A percentile compares a stretch with the other conserved stretches of the same genome.
Conservation (phyloP, 192 early-diverging fungal species). For the Geranomyces variabilis region DNA sequence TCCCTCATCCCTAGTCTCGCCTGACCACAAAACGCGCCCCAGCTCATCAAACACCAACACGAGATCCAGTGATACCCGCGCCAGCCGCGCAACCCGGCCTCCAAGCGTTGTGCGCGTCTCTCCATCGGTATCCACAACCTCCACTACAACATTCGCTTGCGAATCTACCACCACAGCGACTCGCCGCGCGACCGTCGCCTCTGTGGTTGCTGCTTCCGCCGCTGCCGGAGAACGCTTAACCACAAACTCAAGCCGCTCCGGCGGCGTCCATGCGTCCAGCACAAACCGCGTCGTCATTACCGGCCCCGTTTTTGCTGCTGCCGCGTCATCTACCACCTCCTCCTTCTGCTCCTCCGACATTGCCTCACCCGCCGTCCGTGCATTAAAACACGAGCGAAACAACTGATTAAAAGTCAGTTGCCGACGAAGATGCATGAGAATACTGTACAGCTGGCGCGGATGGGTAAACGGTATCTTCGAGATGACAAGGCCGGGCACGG, state of each 20-base stretch:
- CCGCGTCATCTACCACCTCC: background rate
- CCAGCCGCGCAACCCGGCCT: background rate
- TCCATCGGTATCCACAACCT: background rate
- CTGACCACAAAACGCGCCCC: background rate
- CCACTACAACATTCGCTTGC: no score
- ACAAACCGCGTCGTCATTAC: background rate
- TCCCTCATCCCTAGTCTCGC: no score
- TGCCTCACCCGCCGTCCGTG: background rate
- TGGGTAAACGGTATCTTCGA: constrained; percentile 25
- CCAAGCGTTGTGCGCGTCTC: background rate
- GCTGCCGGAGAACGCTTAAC: background rate
- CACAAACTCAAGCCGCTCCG: constrained; percentile 6
- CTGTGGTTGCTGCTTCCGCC: background rate
- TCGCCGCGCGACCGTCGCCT: background rate
- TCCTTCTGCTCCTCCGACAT: background rate
- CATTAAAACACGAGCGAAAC: constrained; percentile 55
- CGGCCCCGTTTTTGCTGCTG: background rate
- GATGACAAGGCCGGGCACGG: constrained; percentile 20
- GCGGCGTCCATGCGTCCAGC: constrained; percentile 26
- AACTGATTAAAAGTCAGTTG: constrained; percentile 51
- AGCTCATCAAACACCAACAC: constrained; percentile 5
- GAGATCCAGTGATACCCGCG: background rate
- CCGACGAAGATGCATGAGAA: constrained; percentile 42
- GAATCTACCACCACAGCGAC: no score
- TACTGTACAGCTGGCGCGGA: constrained; percentile 12